A percentile compares a stretch with the other conserved stretches of the same genome.
These are phyloP conservation scores for Amanita molliuscula DNA, from an alignment of 768 basidiomycete genomes.

Conservation along the genomic window DNA sequence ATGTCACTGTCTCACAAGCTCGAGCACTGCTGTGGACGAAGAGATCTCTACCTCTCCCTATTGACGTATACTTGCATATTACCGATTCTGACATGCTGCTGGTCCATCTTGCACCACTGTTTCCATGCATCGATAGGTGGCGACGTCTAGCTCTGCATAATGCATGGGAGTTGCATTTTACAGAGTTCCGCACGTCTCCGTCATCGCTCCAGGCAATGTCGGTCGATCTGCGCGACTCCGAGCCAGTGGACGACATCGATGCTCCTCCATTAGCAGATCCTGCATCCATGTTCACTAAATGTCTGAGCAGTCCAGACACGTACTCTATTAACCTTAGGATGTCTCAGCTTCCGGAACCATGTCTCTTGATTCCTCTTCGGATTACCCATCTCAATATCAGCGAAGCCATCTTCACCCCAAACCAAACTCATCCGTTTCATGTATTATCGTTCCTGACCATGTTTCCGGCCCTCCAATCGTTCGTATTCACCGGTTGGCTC, in stretches of 20 bases:
- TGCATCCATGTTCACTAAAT: conserved; percentile 21
- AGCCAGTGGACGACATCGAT: conserved; percentile 18
- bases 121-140: conserved; percentile 51
- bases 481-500: conserved; percentile 46
- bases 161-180: conserved; percentile 25
- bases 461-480: conserved; percentile 51
- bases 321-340: conserved; percentile 39
- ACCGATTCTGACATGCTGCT: conserved; percentile 40
- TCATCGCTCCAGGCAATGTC: conserved; percentile 24
- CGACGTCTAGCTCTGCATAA: conserved; percentile 35
- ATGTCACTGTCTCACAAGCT: conserved; percentile 24
- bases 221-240: conserved; percentile 25
- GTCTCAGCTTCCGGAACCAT: conserved; percentile 36
- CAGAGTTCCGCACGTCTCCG: conserved; percentile 16
- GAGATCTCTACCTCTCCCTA: conserved; percentile 41
- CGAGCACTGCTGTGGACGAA: conserved; percentile 46
- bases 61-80: conserved; percentile 44
- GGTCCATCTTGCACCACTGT: conserved; percentile 53
- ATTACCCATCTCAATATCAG: conserved; percentile 50
- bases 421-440: conserved; percentile 32
- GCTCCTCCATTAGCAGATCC: conserved; percentile 11
- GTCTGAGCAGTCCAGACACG: conserved; percentile 18
- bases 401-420: conserved; percentile 30
- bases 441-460: conserved; percentile 51
- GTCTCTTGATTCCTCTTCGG: conserved; percentile 33